Evolutionary conservation across 768 basidiomycete species (phyloP).

Genomic region (Phallus indusiatus): DNA sequence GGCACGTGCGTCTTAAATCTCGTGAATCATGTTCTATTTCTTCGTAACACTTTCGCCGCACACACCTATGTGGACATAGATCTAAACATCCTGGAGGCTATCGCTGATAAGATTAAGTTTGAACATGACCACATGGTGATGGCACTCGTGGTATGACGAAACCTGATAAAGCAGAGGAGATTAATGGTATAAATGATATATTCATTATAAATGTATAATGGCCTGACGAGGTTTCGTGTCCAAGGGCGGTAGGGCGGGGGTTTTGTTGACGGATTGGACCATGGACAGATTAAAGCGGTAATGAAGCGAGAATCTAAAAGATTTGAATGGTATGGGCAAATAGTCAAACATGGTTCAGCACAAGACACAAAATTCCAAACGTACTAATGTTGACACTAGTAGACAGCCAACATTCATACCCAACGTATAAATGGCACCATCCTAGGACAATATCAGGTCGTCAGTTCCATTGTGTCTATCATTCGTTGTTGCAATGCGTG

Average conservation of each 20-base stretch:
- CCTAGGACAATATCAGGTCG: constrained; percentile 96
- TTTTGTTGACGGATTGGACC: constrained; percentile 98
- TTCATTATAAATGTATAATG: constrained; percentile 2
- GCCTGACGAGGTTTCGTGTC: constrained; percentile 88
- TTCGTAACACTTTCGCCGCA: constrained; percentile 78
- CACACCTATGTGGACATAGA: constrained; percentile 97
- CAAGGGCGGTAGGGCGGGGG: constrained; percentile 80
- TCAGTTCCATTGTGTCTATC: constrained; percentile 99
- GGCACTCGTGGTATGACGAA: constrained; percentile 78
- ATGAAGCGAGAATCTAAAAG: constrained; percentile 87
- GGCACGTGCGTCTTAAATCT: constrained; percentile 86
- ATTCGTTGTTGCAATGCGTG: constrained; percentile 97
- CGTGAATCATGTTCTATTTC: constrained; percentile 75
- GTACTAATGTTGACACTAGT: constrained; percentile 98
- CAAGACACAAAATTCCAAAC: constrained; percentile 2
- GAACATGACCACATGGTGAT: constrained; percentile 85
- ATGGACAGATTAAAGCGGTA: constrained; percentile 94
- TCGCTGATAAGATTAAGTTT: constrained; percentile 72
- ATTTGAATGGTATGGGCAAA: constrained; percentile 79
- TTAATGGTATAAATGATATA: neutral
- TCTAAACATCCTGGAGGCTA: constrained; percentile 95
- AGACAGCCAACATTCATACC: constrained; percentile 99
- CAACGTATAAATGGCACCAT: constrained; percentile 99
- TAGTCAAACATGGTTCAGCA: constrained; percentile 12
- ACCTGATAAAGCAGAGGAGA: constrained; percentile 25